Percentiles rank a stretch among this genome's conserved stretches.
These are phyloP conservation scores for Trypanosoma grayi DNA, from an alignment of 208 protist genomes.

Conservation along the genomic window DNA sequence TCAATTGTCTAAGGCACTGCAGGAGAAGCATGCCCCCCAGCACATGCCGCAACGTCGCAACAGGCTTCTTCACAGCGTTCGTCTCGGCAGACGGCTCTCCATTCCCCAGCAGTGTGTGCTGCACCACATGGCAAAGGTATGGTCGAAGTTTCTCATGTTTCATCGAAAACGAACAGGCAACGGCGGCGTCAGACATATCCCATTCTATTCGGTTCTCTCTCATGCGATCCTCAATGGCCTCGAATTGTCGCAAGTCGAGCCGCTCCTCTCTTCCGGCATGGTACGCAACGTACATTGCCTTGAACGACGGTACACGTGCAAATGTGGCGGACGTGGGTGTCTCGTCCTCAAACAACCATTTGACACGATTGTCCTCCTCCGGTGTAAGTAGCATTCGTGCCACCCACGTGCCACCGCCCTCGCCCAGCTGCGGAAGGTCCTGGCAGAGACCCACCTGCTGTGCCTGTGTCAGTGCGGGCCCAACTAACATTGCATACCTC, in stretches of 20 bases:
- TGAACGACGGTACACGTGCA: slow-evolving; percentile 64
- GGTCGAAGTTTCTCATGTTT: slow-evolving; percentile 2
- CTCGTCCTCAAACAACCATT: slow-evolving; percentile 74
- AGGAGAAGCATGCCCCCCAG: slow-evolving; percentile 20
- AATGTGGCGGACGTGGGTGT: slow-evolving; percentile 30
- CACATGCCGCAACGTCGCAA: slow-evolving; percentile 11
- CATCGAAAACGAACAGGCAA: slow-evolving; percentile 20
- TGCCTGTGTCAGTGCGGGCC: slow-evolving; percentile 17
- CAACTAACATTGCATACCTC: slow-evolving; percentile 33
- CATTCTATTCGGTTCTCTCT: slow-evolving; percentile 20
- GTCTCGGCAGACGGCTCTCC: neutral
- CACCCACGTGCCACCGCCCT: slow-evolving; percentile 20
- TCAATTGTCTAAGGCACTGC: slow-evolving; percentile 4
- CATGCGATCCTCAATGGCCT: slow-evolving; percentile 27
- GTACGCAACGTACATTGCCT: slow-evolving; percentile 68
- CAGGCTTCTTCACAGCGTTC: neutral
- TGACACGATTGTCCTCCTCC: slow-evolving; percentile 74
- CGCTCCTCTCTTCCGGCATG: slow-evolving; percentile 4
- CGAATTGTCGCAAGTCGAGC: slow-evolving; percentile 12
- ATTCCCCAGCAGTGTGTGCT: slow-evolving; percentile 8
- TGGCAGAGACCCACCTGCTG: slow-evolving; percentile 34
- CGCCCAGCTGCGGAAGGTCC: slow-evolving; percentile 17
- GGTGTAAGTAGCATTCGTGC: slow-evolving; percentile 54
- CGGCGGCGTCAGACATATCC: slow-evolving; percentile 31
- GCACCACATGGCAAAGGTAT: slow-evolving; percentile 24